These are phyloP conservation scores for Mortierella sp. DNA, from an alignment of 371 early-diverging fungal species.

Conservation along the genomic window DNA sequence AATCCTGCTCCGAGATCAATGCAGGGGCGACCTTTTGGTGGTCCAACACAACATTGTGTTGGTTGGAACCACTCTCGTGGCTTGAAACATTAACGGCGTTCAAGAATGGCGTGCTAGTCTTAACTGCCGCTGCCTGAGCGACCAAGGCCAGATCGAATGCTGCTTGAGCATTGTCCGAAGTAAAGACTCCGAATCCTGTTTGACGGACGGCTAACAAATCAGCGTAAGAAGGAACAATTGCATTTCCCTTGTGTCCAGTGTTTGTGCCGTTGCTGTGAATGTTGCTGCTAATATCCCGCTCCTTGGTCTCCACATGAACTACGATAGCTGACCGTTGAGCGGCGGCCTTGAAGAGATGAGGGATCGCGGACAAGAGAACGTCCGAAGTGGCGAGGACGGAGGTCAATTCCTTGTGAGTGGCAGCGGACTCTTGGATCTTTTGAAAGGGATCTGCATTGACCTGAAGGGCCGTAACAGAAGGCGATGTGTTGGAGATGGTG, in stretches of 20 bases:
- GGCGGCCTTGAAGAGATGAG: slow-evolving; percentile 73
- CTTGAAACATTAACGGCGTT: slow-evolving; percentile 67
- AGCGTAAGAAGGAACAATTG: slow-evolving; percentile 54
- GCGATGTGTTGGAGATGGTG: slow-evolving; percentile 39
- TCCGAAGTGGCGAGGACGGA: slow-evolving; percentile 68
- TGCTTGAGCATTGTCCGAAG: slow-evolving; percentile 78
- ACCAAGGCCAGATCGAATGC: slow-evolving; percentile 78
- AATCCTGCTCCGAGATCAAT: slow-evolving; percentile 44
- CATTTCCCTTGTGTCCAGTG: slow-evolving; percentile 21
- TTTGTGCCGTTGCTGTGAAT: slow-evolving; percentile 9
- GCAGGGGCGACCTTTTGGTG: slow-evolving; percentile 42
- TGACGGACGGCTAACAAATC: slow-evolving; percentile 84
- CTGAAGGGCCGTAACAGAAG: slow-evolving; percentile 39
- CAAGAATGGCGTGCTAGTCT: slow-evolving; percentile 70
- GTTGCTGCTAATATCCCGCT: slow-evolving; percentile 39
- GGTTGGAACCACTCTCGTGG: slow-evolving; percentile 2
- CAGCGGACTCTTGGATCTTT: slow-evolving; percentile 48
- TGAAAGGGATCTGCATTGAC: slow-evolving; percentile 55
- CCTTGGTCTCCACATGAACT: slow-evolving; percentile 64
- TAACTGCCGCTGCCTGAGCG: slow-evolving; percentile 72
- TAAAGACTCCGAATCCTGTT: slow-evolving; percentile 79
- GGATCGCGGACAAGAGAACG: slow-evolving; percentile 71
- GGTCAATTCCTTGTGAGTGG: slow-evolving; percentile 41
- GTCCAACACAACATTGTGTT: slow-evolving; percentile 31
- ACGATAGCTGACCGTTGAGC: slow-evolving; percentile 64